Base-by-base conservation (phyloP, 441 rosid species). In the Pelargonium citronellum region DNA sequence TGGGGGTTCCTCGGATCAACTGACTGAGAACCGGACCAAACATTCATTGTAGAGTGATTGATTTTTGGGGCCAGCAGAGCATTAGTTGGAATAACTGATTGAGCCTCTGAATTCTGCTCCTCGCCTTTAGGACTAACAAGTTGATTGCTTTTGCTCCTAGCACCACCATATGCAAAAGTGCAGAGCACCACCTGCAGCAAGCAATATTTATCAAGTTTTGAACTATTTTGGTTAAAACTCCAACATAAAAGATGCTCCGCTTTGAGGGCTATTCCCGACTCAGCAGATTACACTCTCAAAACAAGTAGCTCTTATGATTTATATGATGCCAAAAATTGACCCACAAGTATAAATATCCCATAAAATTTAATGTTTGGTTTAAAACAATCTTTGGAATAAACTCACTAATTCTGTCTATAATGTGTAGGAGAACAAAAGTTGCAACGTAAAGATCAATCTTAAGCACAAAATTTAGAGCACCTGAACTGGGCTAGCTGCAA, bases 401-500 rank as follows among this genome's bases (percentile, higher is more conserved):
- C 12, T 44, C 10, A 43, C 9, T 7, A 44, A 44, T 7, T 53
- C 19, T 13, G 16, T 53, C 2, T 53, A 53, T 53, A 13, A 8
- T 53, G 10, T 53, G 16, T 53, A 5, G 60, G 19, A 2, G 46
- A 20, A 24, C 46, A 68, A 12, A 10, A 24, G 17, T 30, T 27
- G 68, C 47, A 69, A 16, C 22, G 20, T 62, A 34, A 15, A n/a
- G 11, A 16, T 15, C 7, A 51, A 16, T 13, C 4, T 9, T n/a
- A 22, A 4, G 4, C 27, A 51, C 12, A 19, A 22, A 55, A 64
- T 46, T 64, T 4, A 66, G 24, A 74, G 67, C 75, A 95, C 99
- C 99, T 92, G 97, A 71, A 91, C 91, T 1, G 87, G 88, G 82
- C 87, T 82, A 53, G 92, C 87, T 62, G 99, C 96, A 19, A 86